Conservation (phyloP, 2,329 filamentous ascomycete species). For the Hymenoscyphus fraxineus region DNA sequence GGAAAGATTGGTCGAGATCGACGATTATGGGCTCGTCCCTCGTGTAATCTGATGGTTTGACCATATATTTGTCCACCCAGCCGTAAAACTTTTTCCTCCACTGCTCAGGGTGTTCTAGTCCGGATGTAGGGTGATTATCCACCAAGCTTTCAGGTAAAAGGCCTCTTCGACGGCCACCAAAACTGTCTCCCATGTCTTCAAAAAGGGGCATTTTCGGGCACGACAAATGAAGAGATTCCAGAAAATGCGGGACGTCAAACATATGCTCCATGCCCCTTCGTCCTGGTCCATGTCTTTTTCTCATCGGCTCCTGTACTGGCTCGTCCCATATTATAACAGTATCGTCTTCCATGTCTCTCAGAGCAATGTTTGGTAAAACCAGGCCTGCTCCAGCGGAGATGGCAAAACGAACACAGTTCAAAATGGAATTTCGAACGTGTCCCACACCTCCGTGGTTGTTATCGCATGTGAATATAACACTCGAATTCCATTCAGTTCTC, state of each 20-base stretch:
- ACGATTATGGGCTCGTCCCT: slow-evolving; percentile 28
- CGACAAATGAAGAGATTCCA: slow-evolving; percentile 10
- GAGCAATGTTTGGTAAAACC: slow-evolving; percentile 38
- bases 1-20: slow-evolving; percentile 43
- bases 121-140: slow-evolving; percentile 8
- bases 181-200: slow-evolving; percentile 1
- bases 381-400: slow-evolving; percentile 38
- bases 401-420: slow-evolving; percentile 41
- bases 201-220: slow-evolving; percentile 7
- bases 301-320: neutral
- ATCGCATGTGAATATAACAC: slow-evolving; percentile 40
- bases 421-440: slow-evolving; percentile 40
- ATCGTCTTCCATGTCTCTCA: slow-evolving; percentile 34
- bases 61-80: slow-evolving; percentile 11
- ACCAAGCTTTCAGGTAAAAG: slow-evolving; percentile 14
- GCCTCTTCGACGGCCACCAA: slow-evolving; percentile 4
- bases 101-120: slow-evolving; percentile 9
- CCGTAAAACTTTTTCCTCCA: slow-evolving; percentile 10
- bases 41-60: neutral
- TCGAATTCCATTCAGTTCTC: slow-evolving; percentile 34
- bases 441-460: slow-evolving; percentile 40
- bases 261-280: slow-evolving; percentile 9
- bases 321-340: slow-evolving; percentile 3
- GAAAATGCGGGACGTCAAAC: slow-evolving; percentile 15
- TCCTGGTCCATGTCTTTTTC: slow-evolving; percentile 4